A percentile compares a stretch with the other conserved stretches of the same genome.
phyloP scores from a whole-genome alignment of 2,329 filamentous ascomycete species.

The Aspergillus hiratsukae region DNA sequence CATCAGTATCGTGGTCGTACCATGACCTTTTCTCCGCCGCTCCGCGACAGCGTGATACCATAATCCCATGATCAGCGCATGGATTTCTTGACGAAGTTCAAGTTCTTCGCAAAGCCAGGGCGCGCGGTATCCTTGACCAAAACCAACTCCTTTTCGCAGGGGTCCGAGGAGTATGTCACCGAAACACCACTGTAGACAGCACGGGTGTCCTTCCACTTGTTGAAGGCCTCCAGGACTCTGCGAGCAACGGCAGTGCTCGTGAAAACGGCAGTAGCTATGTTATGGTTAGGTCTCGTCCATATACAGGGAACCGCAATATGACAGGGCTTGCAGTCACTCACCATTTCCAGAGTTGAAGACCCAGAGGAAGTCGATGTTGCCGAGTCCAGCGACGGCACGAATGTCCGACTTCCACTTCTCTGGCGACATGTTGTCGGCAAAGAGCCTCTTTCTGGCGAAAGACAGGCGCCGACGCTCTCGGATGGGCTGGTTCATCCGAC shows the following conservation, averaged over 20 bases:
- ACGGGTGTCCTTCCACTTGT: slow-evolving; percentile 22
- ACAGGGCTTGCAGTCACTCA: slow-evolving; percentile 19
- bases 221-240: slow-evolving; percentile 30
- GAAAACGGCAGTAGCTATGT: slow-evolving; percentile 36
- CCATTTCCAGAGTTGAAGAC: slow-evolving; percentile 42
- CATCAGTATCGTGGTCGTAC: neutral
- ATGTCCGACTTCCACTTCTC: slow-evolving; percentile 35
- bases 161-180: slow-evolving; percentile 37
- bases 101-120: slow-evolving; percentile 12
- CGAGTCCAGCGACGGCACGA: slow-evolving; percentile 27
- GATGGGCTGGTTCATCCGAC: slow-evolving; percentile 31
- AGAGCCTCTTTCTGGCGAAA: slow-evolving; percentile 36
- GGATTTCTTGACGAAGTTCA: slow-evolving; percentile 13
- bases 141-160: slow-evolving; percentile 37
- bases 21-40: neutral
- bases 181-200: slow-evolving; percentile 30
- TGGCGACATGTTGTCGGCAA: slow-evolving; percentile 30
- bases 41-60: neutral
- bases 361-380: slow-evolving; percentile 39
- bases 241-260: slow-evolving; percentile 34
- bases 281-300: slow-evolving; percentile 9
- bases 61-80: slow-evolving; percentile 7
- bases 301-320: neutral
- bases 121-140: slow-evolving; percentile 21
- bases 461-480: slow-evolving; percentile 40